Percentiles rank a stretch among this genome's conserved stretches.
Evolutionary conservation across 768 basidiomycete species (phyloP).

Genomic region (Steccherinum ochraceum): DNA sequence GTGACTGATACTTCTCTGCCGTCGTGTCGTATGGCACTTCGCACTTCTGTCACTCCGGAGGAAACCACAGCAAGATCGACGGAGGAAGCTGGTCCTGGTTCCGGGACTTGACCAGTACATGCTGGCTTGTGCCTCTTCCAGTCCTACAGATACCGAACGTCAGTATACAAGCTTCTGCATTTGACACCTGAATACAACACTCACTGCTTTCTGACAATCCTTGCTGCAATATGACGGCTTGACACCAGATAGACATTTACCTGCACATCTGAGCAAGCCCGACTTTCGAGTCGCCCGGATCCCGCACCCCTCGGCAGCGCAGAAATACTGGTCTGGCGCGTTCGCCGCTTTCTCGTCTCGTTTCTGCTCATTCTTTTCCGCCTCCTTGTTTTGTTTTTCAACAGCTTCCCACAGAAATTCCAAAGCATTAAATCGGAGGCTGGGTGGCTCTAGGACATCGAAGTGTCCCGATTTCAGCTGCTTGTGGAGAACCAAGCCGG

Average conservation of each 20-base stretch:
- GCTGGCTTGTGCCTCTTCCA: slow-evolving; percentile 9
- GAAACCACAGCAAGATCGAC: not conserved
- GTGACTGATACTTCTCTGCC: not conserved
- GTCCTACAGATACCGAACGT: slow-evolving; percentile 9
- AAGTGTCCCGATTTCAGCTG: not conserved
- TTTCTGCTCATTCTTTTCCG: slow-evolving; percentile 1
- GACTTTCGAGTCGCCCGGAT: slow-evolving; percentile 11
- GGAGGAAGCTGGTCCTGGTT: not conserved
- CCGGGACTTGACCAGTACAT: slow-evolving; percentile 2
- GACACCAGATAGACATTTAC: slow-evolving; percentile 8
- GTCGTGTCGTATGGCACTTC: not conserved
- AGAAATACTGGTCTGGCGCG: slow-evolving; percentile 9
- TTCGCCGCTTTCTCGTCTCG: slow-evolving; percentile 6
- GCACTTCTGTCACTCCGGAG: not conserved
- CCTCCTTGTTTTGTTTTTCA: slow-evolving; percentile 6
- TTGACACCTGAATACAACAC: not conserved
- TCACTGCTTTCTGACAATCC: slow-evolving; percentile 12
- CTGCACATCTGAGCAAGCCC: slow-evolving; percentile 9
- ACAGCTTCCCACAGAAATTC: slow-evolving; percentile 7
- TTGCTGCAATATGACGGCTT: slow-evolving; percentile 19
- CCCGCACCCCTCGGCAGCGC: slow-evolving; percentile 15
- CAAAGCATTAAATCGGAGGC: slow-evolving; percentile 4
- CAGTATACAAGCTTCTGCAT: no score
- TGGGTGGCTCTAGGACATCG: not conserved
- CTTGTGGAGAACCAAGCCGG: slow-evolving; percentile 1